These are phyloP conservation scores for Amborella trichopoda DNA, from an alignment of 164 flowering plant genomes.

Conservation along the genomic window DNA sequence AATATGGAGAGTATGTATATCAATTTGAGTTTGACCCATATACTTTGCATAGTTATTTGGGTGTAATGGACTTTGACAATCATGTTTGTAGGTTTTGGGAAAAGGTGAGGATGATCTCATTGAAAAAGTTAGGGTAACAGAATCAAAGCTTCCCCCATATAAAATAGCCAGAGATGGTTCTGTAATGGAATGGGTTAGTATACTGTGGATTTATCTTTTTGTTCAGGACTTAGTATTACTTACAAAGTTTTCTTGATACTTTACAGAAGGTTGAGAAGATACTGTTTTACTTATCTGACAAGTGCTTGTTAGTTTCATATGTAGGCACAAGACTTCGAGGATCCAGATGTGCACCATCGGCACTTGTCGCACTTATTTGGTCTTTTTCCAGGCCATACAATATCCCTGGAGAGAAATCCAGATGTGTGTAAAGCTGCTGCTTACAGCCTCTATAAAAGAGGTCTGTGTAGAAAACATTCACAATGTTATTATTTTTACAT, in stretches of 20 bases:
- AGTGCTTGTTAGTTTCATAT: too few species aligned
- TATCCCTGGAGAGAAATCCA: slow-evolving; percentile 56
- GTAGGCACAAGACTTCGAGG: slow-evolving; percentile 81
- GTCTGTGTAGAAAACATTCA: slow-evolving; percentile 19
- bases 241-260: too few species aligned
- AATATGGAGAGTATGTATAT: background rate
- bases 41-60: background rate
- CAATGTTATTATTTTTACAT: background rate
- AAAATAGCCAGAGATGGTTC: slow-evolving; percentile 81
- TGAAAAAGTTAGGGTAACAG: slow-evolving; percentile 41
- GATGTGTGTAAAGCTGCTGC: slow-evolving; percentile 81
- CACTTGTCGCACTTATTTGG: slow-evolving; percentile 92
- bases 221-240: too few species aligned
- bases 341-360: slow-evolving; percentile 75
- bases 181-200: slow-evolving; percentile 87
- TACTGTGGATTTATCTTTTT: too few species aligned
- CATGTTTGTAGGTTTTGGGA: slow-evolving; percentile 51
- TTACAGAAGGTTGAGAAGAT: too few species aligned
- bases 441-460: slow-evolving; percentile 67
- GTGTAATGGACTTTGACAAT: too few species aligned
- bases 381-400: slow-evolving; percentile 81
- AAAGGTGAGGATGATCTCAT: slow-evolving; percentile 42
- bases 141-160: slow-evolving; percentile 43
- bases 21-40: background rate
- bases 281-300: too few species aligned